Evolutionary conservation across 2,329 filamentous ascomycete genomes (phyloP).

Genomic region (Ustulina deusta): DNA sequence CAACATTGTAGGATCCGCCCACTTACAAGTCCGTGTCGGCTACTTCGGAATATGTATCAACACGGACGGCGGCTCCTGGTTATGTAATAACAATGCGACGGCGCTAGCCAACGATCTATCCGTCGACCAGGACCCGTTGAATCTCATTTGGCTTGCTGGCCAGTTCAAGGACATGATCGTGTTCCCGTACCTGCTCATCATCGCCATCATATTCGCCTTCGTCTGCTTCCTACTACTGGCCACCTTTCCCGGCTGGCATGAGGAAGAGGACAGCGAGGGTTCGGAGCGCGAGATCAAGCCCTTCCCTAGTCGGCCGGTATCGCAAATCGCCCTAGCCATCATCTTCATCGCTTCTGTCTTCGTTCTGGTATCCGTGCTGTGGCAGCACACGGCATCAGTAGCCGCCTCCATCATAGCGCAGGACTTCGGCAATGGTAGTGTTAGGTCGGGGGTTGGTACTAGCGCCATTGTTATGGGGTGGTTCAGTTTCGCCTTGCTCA

Average conservation of each 20-base stretch:
- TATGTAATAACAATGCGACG: constrained; percentile 98
- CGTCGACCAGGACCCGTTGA: constrained; percentile 93
- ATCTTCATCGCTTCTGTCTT: constrained; percentile 84
- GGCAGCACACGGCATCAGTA: constrained; percentile 96
- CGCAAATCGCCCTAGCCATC: constrained; percentile 90
- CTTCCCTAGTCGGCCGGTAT: constrained; percentile 91
- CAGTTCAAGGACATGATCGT: constrained; percentile 99
- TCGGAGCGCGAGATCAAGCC: constrained; percentile 92
- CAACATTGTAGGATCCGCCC: constrained; percentile 88
- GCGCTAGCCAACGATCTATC: constrained; percentile 88
- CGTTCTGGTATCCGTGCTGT: constrained; percentile 79
- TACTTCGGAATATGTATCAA: constrained; percentile 99
- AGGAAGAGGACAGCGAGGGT: constrained; percentile 83
- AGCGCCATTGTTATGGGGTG: constrained; percentile 97
- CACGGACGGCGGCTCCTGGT: constrained; percentile 87
- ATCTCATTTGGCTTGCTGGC: constrained; percentile 94
- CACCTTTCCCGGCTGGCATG: constrained; percentile 97
- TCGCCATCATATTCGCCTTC: constrained; percentile 97
- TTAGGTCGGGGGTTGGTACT: constrained; percentile 60
- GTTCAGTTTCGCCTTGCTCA: constrained; percentile 94
- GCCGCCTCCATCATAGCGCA: constrained; percentile 88
- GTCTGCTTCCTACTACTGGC: constrained; percentile 94
- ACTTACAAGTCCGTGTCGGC: constrained; percentile 90
- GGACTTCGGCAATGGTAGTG: constrained; percentile 54
- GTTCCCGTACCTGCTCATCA: constrained; percentile 97